Evolutionary conservation across 352 stramenopile genomes (phyloP), one percentile per base, ranked within the genome.

Genomic region (Pythium sukuiense): DNA sequence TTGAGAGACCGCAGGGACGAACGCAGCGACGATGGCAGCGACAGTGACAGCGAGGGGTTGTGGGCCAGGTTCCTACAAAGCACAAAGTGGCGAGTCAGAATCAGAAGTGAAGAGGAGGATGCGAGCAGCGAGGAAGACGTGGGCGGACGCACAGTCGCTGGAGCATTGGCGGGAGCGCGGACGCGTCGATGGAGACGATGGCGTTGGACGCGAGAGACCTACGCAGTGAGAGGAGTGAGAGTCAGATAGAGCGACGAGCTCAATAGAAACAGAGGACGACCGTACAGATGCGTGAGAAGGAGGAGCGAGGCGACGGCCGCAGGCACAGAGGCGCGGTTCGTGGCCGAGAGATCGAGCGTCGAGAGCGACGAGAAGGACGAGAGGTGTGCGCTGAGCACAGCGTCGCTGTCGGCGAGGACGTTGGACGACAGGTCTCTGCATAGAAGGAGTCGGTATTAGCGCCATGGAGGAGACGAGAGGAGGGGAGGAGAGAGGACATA

Each of bases 341-440:
- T 72, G 12, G 65, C 37, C 32, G 65, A 58, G 2, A 72, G 59
- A 27, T 72, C 59, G 12, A 72, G 59, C 12, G 59, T 32, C 20
- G n/a, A 14, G 1, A 72, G 59, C 7, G 50, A 43, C 2, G 52
- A 1, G 24, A 72, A 52, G 3, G 37, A 1, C 2, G 35, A 14
- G 56, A 70, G 55, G 7, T 48, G 45, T 1, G 20, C 4, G 46
- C 45, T 59, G 30, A 63, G 33, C 5, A 0, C 35, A 2, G 27
- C 33, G 55, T 59, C 53, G 24, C 3, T 46, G 30, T 61, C 32
- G 24, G 14, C 14, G 2, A 72, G 54, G 7, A 33, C 7, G 32
- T 72, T 72, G 18, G 26, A 63, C 20, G 65, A 72, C 9, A 72
- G 43, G n/a, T 67, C 59, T 3, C 65, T 72, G 39, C 14, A 48